Percentiles rank a stretch among this genome's conserved stretches.
Conservation (phyloP, 768 basidiomycete genomes). For the Termitomyces sp. region DNA sequence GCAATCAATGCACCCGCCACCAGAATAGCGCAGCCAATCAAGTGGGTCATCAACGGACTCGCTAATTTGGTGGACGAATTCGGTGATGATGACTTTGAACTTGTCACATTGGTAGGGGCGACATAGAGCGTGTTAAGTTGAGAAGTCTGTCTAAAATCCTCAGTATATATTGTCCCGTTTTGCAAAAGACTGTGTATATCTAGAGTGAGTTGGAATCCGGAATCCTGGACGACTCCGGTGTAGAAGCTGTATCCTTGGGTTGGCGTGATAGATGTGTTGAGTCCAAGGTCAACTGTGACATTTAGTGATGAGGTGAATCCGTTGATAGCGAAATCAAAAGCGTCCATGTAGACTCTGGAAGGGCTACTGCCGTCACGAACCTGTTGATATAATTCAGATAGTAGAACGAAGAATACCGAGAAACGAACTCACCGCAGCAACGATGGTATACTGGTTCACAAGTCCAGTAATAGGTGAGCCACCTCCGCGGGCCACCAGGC, state of each 20-base stretch:
- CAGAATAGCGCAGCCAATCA: neutral
- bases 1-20: neutral
- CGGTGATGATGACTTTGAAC: slow-evolving; percentile 6
- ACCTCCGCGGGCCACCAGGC: slow-evolving; percentile 15
- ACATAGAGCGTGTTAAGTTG: slow-evolving; percentile 21
- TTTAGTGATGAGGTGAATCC: slow-evolving; percentile 20
- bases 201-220: slow-evolving; percentile 23
- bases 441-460: slow-evolving; percentile 18
- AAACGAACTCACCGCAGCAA: slow-evolving; percentile 20
- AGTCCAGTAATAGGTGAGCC: slow-evolving; percentile 19
- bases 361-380: slow-evolving; percentile 22
- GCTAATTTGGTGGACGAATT: slow-evolving; percentile 6
- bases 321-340: slow-evolving; percentile 18
- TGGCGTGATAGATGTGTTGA: slow-evolving; percentile 16
- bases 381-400: slow-evolving; percentile 9
- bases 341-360: slow-evolving; percentile 23
- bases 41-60: neutral
- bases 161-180: slow-evolving; percentile 22
- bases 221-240: slow-evolving; percentile 17
- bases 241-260: slow-evolving; percentile 26
- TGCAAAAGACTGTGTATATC: slow-evolving; percentile 20
- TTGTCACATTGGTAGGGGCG: slow-evolving; percentile 16
- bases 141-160: slow-evolving; percentile 23
- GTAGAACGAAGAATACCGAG: neutral
- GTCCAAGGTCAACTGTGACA: slow-evolving; percentile 20